Evolutionary conservation across 768 basidiomycete genomes (phyloP).

Genomic region (Amanita muscaria): DNA sequence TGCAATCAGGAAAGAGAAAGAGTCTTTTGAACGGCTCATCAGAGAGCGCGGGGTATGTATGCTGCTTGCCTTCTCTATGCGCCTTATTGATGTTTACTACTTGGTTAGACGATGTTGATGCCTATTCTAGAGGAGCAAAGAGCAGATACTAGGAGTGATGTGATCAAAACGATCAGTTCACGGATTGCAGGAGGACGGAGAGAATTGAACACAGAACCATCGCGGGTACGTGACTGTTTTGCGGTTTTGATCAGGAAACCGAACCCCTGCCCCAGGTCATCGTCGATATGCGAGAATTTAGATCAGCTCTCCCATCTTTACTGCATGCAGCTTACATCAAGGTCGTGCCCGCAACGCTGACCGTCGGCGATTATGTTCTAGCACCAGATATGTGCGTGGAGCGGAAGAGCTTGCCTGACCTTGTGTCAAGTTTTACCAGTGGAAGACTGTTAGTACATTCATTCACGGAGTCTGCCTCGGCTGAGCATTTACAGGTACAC

Average conservation of each 20-base stretch:
- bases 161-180: conserved; percentile 76
- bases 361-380: conserved; percentile 93
- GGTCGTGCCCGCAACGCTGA: conserved; percentile 86
- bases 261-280: conserved; percentile 52
- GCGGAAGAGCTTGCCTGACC: conserved; percentile 87
- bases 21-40: conserved; percentile 87
- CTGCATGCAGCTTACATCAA: conserved; percentile 74
- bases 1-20: conserved; percentile 83
- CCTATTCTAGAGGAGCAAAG: conserved; percentile 63
- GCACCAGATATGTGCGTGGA: conserved; percentile 95
- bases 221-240: conserved; percentile 33
- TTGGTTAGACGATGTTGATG: conserved; percentile 73
- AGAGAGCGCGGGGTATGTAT: conserved; percentile 82
- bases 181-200: conserved; percentile 82
- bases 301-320: conserved; percentile 84
- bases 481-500: conserved; percentile 58
- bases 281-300: conserved; percentile 95
- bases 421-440: conserved; percentile 89
- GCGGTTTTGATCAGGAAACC: background rate
- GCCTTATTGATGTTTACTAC: background rate
- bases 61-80: conserved; percentile 20
- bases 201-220: conserved; percentile 54
- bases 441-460: conserved; percentile 71
- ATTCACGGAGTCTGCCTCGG: background rate
- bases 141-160: conserved; percentile 30